phyloP scores from a whole-genome alignment of 495 filamentous ascomycete genomes.

The Articulospora tetracladia region DNA sequence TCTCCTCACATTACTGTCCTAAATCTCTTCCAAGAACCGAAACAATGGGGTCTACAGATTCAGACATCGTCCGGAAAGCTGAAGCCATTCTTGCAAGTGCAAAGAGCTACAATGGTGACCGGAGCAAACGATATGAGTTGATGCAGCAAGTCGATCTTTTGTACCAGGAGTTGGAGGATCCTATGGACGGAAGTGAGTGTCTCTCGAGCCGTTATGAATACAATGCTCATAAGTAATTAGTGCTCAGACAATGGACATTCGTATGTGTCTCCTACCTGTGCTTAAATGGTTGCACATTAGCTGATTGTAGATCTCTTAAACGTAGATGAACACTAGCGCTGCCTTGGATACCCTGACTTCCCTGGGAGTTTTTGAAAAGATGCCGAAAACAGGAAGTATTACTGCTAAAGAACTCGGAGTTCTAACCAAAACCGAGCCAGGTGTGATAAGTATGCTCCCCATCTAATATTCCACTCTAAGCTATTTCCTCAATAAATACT shows the following conservation, averaged over 20 bases:
- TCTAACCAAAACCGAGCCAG: not conserved
- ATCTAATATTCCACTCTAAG: not conserved
- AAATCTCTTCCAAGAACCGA: not conserved
- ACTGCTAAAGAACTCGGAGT: constrained; percentile 7
- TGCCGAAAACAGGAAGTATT: constrained; percentile 7
- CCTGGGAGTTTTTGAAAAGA: constrained; percentile 7
- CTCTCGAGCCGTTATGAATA: not conserved
- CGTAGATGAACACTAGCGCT: constrained; percentile 5
- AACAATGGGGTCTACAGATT: not conserved
- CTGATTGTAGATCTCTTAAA: not conserved
- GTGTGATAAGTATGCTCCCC: not conserved
- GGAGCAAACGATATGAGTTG: constrained; percentile 16
- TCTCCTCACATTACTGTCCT: not conserved
- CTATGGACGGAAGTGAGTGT: constrained; percentile 16
- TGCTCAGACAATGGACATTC: not conserved
- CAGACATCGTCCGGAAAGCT: constrained; percentile 2
- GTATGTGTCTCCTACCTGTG: not conserved
- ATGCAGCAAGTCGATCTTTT: constrained; percentile 20
- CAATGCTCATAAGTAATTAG: not conserved
- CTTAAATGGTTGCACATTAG: not conserved
- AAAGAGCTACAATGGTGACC: constrained; percentile 15
- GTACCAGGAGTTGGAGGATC: constrained; percentile 21
- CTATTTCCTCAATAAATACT: not conserved
- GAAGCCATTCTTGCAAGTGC: constrained; percentile 19
- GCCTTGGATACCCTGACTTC: constrained; percentile 5